Percentiles rank a stretch among this genome's conserved stretches.
Evolutionary conservation across 1,284 basidiomycete species (phyloP).

Genomic region (Thelephora terrestris): DNA sequence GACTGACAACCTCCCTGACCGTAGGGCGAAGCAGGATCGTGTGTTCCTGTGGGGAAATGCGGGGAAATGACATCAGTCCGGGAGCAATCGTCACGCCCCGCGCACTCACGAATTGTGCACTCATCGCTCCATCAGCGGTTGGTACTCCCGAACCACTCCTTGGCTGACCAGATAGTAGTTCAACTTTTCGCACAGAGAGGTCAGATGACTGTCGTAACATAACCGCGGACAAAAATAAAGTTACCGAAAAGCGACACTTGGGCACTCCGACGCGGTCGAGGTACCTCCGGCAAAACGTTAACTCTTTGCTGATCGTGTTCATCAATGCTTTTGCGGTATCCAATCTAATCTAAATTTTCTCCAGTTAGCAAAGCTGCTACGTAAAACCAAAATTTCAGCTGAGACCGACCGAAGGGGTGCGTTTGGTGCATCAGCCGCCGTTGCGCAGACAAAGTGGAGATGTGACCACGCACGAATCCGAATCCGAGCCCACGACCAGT

Average conservation of each 20-base stretch:
- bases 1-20: slow-evolving; percentile 81
- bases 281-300: slow-evolving; percentile 88
- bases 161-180: slow-evolving; percentile 72
- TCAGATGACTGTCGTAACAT: slow-evolving; percentile 5
- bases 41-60: slow-evolving; percentile 51
- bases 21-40: slow-evolving; percentile 85
- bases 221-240: slow-evolving; percentile 20
- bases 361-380: too few species aligned
- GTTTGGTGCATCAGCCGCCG: slow-evolving; percentile 57
- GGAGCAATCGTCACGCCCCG: not conserved
- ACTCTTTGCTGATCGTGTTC: slow-evolving; percentile 76
- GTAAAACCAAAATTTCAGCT: not conserved
- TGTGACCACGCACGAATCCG: slow-evolving; percentile 23
- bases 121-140: slow-evolving; percentile 82
- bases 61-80: not conserved
- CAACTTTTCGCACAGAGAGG: slow-evolving; percentile 34
- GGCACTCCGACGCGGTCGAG: slow-evolving; percentile 80
- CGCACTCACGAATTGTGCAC: slow-evolving; percentile 69
- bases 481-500: slow-evolving; percentile 71
- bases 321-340: slow-evolving; percentile 72
- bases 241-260: slow-evolving; percentile 77
- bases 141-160: slow-evolving; percentile 80
- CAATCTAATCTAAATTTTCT: slow-evolving; percentile 34
- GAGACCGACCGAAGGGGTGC: slow-evolving; percentile 54
- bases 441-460: slow-evolving; percentile 93